Conservation (phyloP, 208 protist genomes). For the Leishmania arabica region DNA sequence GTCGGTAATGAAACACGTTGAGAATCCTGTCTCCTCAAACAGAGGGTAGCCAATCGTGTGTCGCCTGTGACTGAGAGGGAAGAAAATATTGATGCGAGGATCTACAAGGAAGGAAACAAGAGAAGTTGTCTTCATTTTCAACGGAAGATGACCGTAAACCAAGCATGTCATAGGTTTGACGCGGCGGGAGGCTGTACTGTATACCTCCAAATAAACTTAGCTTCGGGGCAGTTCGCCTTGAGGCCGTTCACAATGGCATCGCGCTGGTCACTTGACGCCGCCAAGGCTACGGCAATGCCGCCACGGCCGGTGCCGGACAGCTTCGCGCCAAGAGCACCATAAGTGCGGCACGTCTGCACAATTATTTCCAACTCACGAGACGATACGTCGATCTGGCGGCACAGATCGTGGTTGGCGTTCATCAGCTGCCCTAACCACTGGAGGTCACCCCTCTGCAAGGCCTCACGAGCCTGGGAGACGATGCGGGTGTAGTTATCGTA, state of each 20-base stretch:
- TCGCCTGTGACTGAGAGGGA: neutral
- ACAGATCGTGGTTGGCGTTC: constrained; percentile 71
- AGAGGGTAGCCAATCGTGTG: neutral
- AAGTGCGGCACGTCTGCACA: constrained; percentile 37
- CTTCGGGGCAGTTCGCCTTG: constrained; percentile 39
- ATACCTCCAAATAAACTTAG: constrained; percentile 83
- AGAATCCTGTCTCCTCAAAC: neutral
- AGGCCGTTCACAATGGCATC: constrained; percentile 51
- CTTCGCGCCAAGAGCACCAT: constrained; percentile 78
- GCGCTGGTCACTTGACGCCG: constrained; percentile 25
- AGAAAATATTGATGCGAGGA: no score
- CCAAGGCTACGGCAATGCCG: constrained; percentile 73
- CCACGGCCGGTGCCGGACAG: constrained; percentile 83
- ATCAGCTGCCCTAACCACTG: constrained; percentile 53
- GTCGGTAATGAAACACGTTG: neutral
- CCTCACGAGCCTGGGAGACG: constrained; percentile 38
- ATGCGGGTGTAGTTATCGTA: constrained; percentile 45
- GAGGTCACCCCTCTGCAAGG: constrained; percentile 50
- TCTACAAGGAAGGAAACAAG: neutral
- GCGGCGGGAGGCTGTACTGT: constrained; percentile 34
- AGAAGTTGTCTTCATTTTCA: neutral
- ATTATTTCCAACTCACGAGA: constrained; percentile 76
- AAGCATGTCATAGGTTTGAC: constrained; percentile 7
- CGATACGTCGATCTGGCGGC: constrained; percentile 60
- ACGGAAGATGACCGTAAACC: neutral